Evolutionary conservation across 805 yeast genomes (phyloP).

Genomic region (Komagataella kurtzmanii): DNA sequence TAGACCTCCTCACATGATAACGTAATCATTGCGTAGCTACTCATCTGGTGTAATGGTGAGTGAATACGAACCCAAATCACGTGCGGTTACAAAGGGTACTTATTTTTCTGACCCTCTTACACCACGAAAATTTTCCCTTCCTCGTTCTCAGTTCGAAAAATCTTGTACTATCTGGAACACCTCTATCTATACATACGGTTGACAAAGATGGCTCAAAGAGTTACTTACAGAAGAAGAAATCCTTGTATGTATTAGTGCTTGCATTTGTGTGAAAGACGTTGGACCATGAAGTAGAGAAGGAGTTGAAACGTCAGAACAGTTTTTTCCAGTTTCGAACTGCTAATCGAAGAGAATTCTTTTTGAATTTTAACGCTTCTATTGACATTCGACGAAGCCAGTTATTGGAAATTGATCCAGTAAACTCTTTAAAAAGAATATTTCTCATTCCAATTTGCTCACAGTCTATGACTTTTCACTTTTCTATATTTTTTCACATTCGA

Average conservation of each 20-base stretch:
- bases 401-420: background rate
- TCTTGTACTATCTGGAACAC: background rate
- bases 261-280: background rate
- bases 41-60: background rate
- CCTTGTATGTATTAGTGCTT: conserved; percentile 78
- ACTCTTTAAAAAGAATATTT: background rate
- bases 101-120: too few relatives aligned
- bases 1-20: too few relatives aligned
- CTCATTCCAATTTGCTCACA: background rate
- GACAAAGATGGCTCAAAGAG: conserved; percentile 93
- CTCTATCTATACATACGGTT: background rate
- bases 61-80: background rate
- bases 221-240: conserved; percentile 97
- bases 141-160: background rate
- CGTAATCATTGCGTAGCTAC: background rate
- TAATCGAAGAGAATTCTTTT: background rate
- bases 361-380: too few relatives aligned
- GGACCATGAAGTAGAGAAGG: background rate
- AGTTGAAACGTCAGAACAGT: background rate
- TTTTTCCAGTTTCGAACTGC: background rate
- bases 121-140: background rate
- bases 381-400: background rate
- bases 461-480: conserved; percentile 9
- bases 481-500: conserved; percentile 3
- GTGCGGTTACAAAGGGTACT: background rate